Conservation (phyloP, 768 basidiomycete genomes). For the Xerocomellus amylosporus region DNA sequence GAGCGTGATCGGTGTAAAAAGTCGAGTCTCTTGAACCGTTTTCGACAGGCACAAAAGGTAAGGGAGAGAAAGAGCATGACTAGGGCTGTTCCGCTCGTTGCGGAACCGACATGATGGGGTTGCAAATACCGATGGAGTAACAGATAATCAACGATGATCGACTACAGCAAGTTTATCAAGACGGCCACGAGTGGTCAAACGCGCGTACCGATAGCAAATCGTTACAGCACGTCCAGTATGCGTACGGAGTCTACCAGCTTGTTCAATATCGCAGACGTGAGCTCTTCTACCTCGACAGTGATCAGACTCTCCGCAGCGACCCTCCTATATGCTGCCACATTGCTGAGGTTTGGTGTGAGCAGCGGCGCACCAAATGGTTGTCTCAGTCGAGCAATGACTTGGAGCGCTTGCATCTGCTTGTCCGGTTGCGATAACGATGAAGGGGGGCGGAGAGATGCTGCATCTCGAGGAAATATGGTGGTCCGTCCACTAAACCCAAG, state of each 20-base stretch:
- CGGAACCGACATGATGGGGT: too few species aligned
- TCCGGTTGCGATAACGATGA: not conserved
- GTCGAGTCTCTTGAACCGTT: too few species aligned
- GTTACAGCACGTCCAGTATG: not conserved
- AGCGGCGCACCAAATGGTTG: not conserved
- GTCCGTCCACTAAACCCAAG: not conserved
- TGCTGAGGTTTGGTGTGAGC: not conserved
- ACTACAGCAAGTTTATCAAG: too few species aligned
- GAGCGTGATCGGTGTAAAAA: too few species aligned
- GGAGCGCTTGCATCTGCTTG: not conserved
- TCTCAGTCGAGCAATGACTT: not conserved
- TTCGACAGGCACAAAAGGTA: too few species aligned
- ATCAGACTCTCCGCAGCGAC: not conserved
- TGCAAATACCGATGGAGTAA: too few species aligned
- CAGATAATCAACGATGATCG: too few species aligned
- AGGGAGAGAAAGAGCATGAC: too few species aligned
- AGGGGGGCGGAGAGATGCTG: not conserved
- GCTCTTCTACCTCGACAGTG: not conserved
- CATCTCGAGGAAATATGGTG: too few species aligned
- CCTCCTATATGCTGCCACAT: not conserved
- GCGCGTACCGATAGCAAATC: too few species aligned
- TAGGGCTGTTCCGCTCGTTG: too few species aligned
- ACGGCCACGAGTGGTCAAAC: too few species aligned
- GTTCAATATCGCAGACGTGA: not conserved
- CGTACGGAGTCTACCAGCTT: not conserved